Evolutionary conservation across 1,284 basidiomycete species (phyloP), one percentile per base, ranked within the genome.

Genomic region (Erythrobasidium hasegawianum): DNA sequence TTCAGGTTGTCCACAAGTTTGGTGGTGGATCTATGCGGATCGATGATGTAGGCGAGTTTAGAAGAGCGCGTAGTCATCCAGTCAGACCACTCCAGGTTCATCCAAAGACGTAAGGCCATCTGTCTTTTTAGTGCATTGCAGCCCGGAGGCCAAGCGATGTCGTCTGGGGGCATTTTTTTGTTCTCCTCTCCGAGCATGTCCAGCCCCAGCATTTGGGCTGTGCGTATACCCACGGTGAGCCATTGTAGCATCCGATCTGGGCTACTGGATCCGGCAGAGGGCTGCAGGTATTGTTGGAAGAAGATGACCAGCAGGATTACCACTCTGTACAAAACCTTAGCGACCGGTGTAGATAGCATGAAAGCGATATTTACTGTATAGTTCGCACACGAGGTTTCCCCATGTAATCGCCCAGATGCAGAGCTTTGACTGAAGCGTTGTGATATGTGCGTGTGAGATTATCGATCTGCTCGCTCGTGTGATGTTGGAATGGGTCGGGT

Each of bases 341-440:
- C n/a, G n/a, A n/a, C 9, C 61, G 2, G 55, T 14, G 2, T 60
- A n/a, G 0, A 71, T 33, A n/a, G 54, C 56, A 14, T 64, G n/a
- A n/a, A n/a, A n/a, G n/a, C n/a, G 57, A 3, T 62, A 64, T 2
- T 53, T 29, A 72, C 71, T 73, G 72, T 13, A 72, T 66, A 1
- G 70, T 71, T 3, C 72, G 54, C 8, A 72, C 67, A 8, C 72
- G 18, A 1, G 72, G 72, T 14, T 70, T 72, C 0, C 72, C 72
- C 2, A 71, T 71, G 56, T 68, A 73, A 27, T 73, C 72, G 20
- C 71, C 72, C 9, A 72, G 59, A 24, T 71, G 69, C 1, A 73
- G 59, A 2, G 72, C 71, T 7, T 70, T 50, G 16, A 73, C 29
- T 13, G 68, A 59, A 1, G 71, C 71, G 20, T 71, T 70, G 49